A percentile compares a stretch with the other conserved stretches of the same genome.
These are phyloP conservation scores for Colletotrichum sp. DNA, from an alignment of 2,329 filamentous ascomycete genomes.

Conservation along the genomic window DNA sequence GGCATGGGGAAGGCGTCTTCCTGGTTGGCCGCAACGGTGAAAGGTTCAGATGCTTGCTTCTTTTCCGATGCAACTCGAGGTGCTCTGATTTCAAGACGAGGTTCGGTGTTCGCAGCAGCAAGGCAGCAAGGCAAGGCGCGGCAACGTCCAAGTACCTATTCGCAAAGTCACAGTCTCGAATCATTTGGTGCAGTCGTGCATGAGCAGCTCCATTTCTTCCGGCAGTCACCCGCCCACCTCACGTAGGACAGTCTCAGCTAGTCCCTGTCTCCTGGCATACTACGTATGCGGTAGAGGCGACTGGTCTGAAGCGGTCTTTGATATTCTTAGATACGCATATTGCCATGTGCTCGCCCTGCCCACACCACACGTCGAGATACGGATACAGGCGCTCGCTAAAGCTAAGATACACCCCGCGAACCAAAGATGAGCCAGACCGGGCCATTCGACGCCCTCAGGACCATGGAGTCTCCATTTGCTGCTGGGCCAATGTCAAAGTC, in stretches of 20 bases:
- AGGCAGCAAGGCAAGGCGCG: not conserved
- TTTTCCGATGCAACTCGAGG: not conserved
- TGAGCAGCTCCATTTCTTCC: slow-evolving; percentile 11
- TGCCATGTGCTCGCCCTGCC: not conserved
- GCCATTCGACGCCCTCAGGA: not conserved
- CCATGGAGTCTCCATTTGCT: not conserved
- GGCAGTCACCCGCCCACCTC: slow-evolving; percentile 10
- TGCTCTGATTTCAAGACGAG: not conserved
- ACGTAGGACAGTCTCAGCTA: slow-evolving; percentile 9
- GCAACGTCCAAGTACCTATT: not conserved
- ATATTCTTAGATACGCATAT: slow-evolving; percentile 5
- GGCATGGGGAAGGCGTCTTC: not conserved
- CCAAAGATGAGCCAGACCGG: not conserved
- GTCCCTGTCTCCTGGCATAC: not conserved
- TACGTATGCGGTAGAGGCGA: not conserved
- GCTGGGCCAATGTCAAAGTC: not conserved
- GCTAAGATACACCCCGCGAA: not conserved
- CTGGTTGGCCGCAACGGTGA: not conserved
- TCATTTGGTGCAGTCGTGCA: not conserved
- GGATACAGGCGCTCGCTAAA: not conserved
- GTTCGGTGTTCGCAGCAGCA: not conserved
- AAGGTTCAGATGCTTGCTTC: not conserved
- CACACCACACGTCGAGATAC: not conserved
- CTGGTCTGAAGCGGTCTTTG: not conserved
- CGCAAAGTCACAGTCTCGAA: not conserved